Evolutionary conservation across 768 basidiomycete genomes (phyloP).

Genomic region (Kwoniella sp.): DNA sequence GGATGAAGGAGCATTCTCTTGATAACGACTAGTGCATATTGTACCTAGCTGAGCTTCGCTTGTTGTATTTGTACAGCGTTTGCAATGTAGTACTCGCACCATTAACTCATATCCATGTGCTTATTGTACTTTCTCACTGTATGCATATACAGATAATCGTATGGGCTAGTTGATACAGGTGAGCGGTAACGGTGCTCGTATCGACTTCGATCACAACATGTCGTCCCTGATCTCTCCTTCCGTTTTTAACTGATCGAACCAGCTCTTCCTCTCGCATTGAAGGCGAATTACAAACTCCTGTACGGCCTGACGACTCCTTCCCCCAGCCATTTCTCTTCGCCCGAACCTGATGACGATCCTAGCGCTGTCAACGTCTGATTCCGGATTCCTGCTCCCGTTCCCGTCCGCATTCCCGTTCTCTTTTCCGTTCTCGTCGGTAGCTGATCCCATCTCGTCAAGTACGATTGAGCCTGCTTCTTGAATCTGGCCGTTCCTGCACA

Average conservation of each 20-base stretch:
- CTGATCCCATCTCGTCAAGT: conserved; percentile 65
- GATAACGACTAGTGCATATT: neutral
- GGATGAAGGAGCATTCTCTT: neutral
- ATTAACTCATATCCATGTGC: neutral
- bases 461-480: conserved; percentile 70
- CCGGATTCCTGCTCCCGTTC: neutral
- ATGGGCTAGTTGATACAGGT: neutral
- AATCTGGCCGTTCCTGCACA: conserved; percentile 71
- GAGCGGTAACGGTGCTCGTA: neutral
- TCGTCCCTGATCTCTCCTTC: conserved; percentile 9
- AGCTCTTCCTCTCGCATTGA: conserved; percentile 30
- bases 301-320: conserved; percentile 10
- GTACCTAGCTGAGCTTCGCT: neutral
- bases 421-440: conserved; percentile 1
- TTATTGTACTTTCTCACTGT: neutral
- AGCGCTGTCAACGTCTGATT: conserved; percentile 22
- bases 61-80: conserved; percentile 3
- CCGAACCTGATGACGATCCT: conserved; percentile 40
- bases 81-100: conserved; percentile 15
- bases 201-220: conserved; percentile 1
- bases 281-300: conserved; percentile 16
- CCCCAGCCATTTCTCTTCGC: conserved; percentile 28
- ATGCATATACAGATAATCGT: neutral
- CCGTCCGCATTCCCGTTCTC: conserved; percentile 37
- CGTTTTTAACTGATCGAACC: conserved; percentile 35